A percentile compares a stretch with the other conserved stretches of the same genome.
phyloP scores from a whole-genome alignment of 2,329 filamentous ascomycete species.

The Cladophialophora yegresii region DNA sequence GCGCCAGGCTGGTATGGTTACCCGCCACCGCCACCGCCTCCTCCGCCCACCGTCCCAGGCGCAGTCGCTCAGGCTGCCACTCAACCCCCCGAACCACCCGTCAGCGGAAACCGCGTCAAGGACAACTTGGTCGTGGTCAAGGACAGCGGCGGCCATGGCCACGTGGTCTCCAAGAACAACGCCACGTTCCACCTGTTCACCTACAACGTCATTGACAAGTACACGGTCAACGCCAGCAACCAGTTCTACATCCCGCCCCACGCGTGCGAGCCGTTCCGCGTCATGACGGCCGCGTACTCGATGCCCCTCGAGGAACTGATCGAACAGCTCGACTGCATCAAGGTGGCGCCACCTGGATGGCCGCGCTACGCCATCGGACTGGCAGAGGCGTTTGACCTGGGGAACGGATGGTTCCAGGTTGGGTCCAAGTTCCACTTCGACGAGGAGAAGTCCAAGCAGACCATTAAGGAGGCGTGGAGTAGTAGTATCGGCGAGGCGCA shows the following conservation, averaged over 20 bases:
- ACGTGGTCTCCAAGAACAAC: constrained; percentile 26
- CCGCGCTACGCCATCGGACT: constrained; percentile 53
- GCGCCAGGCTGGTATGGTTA: background rate
- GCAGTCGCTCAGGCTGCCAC: constrained; percentile 23
- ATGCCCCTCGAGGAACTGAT: constrained; percentile 60
- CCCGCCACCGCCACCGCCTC: constrained; percentile 14
- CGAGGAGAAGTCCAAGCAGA: constrained; percentile 52
- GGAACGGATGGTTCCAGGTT: constrained; percentile 62
- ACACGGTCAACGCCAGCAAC: constrained; percentile 39
- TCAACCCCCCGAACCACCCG: constrained; percentile 28
- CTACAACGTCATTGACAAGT: constrained; percentile 31
- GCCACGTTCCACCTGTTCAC: constrained; percentile 46
- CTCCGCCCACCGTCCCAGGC: constrained; percentile 14
- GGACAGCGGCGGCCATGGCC: constrained; percentile 25
- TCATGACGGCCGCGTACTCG: constrained; percentile 53
- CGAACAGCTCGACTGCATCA: constrained; percentile 59
- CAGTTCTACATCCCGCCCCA: constrained; percentile 52
- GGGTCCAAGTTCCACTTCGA: constrained; percentile 57
- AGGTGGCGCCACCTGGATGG: constrained; percentile 38
- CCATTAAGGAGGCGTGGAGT: constrained; percentile 62
- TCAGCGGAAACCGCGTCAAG: constrained; percentile 36
- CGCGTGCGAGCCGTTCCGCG: constrained; percentile 55
- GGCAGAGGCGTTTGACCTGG: constrained; percentile 56
- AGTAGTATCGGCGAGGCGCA: constrained; percentile 41
- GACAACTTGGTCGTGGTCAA: constrained; percentile 29